These are phyloP conservation scores for Setaria viridis DNA, from an alignment of 202 grass and related monocot species.

Conservation along the genomic window DNA sequence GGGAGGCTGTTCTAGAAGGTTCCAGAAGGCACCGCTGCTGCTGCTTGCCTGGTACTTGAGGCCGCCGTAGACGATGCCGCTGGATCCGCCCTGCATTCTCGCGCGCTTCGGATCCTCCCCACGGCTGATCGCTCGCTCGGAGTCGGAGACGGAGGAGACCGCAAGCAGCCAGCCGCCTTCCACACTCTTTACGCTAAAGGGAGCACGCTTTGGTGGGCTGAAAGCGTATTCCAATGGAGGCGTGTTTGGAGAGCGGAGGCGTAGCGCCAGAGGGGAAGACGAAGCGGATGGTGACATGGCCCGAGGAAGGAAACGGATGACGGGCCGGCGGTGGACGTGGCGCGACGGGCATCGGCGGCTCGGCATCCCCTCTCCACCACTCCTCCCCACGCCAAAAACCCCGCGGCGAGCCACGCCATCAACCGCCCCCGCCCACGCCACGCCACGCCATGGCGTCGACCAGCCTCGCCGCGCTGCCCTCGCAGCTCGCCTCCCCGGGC, in stretches of 20 bases:
- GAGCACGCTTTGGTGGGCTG: neutral
- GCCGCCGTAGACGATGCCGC: constrained; percentile 92
- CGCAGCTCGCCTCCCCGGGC: constrained; percentile 49
- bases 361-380: constrained; percentile 57
- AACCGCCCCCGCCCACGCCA: constrained; percentile 25
- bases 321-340: constrained; percentile 65
- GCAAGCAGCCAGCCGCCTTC: constrained; percentile 24
- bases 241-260: neutral
- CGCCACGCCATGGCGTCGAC: constrained; percentile 42
- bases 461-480: constrained; percentile 60
- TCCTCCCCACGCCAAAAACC: constrained; percentile 38
- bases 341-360: constrained; percentile 70
- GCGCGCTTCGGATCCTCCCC: neutral
- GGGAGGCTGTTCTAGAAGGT: constrained; percentile 23
- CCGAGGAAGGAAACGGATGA: constrained; percentile 20
- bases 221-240: neutral
- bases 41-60: constrained; percentile 86
- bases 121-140: constrained; percentile 20
- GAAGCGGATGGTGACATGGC: constrained; percentile 17
- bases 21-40: neutral
- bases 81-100: constrained; percentile 84
- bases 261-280: neutral
- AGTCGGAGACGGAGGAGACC: neutral
- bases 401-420: constrained; percentile 24
- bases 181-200: neutral